Evolutionary conservation across 495 filamentous ascomycete species (phyloP).

Genomic region (Cenococcum geophilum): DNA sequence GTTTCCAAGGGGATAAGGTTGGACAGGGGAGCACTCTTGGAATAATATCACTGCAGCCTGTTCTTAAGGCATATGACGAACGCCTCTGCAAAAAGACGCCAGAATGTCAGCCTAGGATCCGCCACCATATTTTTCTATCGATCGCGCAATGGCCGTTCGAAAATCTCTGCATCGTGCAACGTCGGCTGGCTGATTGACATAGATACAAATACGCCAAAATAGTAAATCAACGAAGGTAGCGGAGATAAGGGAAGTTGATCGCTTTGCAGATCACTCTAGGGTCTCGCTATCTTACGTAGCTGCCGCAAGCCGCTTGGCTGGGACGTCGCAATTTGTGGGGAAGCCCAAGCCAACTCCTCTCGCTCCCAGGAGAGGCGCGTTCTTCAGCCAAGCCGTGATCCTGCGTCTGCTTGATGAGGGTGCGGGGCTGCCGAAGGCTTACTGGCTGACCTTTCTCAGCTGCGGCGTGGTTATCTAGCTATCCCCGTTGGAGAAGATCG

Average conservation of each 20-base stretch:
- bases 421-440: constrained; percentile 8
- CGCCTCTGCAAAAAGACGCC: neutral
- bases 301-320: constrained; percentile 5
- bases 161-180: neutral
- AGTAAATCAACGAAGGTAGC: neutral
- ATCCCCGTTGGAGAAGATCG: neutral
- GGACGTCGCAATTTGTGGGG: constrained; percentile 2
- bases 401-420: neutral
- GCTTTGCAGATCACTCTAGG: neutral
- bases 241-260: neutral
- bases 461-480: neutral
- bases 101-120: constrained; percentile 6
- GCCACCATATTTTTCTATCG: neutral
- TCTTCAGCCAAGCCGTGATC: neutral
- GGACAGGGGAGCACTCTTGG: neutral
- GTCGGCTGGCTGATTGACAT: neutral
- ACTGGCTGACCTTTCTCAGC: constrained; percentile 1
- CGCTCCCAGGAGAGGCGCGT: neutral
- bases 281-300: neutral
- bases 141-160: neutral
- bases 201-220: neutral
- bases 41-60: neutral
- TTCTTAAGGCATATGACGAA: neutral
- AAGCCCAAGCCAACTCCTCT: constrained; percentile 1
- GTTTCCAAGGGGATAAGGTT: neutral